Percentiles rank a stretch among this genome's conserved stretches.
These are phyloP conservation scores for Penicillium vulpinum DNA, from an alignment of 2,329 filamentous ascomycete species.

Conservation along the genomic window DNA sequence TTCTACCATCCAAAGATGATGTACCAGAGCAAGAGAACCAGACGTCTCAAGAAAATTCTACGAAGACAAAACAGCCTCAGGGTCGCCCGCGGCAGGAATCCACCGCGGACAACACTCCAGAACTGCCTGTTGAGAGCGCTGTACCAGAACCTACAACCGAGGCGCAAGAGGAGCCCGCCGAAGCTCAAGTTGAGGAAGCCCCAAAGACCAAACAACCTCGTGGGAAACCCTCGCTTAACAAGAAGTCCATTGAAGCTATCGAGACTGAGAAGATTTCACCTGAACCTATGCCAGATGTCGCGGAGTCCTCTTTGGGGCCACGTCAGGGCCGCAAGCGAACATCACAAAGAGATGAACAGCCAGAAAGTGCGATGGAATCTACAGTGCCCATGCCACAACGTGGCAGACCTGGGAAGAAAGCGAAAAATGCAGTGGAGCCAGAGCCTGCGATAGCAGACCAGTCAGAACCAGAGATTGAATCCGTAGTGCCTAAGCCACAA, in stretches of 20 bases:
- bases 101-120: not conserved
- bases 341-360: constrained; percentile 10
- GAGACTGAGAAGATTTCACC: not conserved
- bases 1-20: not conserved
- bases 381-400: constrained; percentile 9
- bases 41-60: not conserved
- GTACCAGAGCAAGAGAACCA: not conserved
- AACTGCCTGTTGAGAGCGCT: not conserved
- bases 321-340: constrained; percentile 8
- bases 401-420: constrained; percentile 7
- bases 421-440: not conserved
- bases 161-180: not conserved
- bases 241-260: not conserved
- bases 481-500: constrained; percentile 2
- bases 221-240: constrained; percentile 2
- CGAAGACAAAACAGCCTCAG: not conserved
- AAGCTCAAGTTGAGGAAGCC: not conserved
- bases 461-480: not conserved
- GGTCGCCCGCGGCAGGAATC: not conserved
- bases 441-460: not conserved
- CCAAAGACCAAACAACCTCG: constrained; percentile 10
- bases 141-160: not conserved
- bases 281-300: not conserved
- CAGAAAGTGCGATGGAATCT: constrained; percentile 5
- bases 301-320: not conserved